Conservation (phyloP, 306 rosid genomes). For the Cajanus cajan region DNA sequence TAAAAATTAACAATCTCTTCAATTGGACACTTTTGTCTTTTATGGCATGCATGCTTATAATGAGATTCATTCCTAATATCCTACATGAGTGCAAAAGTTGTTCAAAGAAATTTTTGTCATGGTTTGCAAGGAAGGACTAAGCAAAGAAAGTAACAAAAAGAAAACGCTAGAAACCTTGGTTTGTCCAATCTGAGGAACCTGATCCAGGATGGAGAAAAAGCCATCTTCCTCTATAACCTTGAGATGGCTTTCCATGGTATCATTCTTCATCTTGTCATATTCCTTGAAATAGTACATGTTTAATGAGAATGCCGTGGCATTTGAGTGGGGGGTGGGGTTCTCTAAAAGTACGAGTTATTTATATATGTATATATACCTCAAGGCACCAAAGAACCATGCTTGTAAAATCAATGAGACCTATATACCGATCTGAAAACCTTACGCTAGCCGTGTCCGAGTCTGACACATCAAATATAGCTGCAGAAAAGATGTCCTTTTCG, state of each 20-base stretch:
- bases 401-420: slow-evolving; percentile 49
- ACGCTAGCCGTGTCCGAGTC: slow-evolving; percentile 6
- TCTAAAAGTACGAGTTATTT: background rate
- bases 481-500: slow-evolving; percentile 42
- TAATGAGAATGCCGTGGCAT: slow-evolving; percentile 19
- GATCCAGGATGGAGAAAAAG: slow-evolving; percentile 45
- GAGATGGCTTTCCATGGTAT: background rate
- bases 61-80: background rate
- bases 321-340: background rate
- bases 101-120: background rate
- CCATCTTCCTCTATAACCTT: slow-evolving; percentile 23
- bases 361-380: slow-evolving; percentile 46
- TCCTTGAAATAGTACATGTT: slow-evolving; percentile 34
- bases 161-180: slow-evolving; percentile 48
- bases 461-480: slow-evolving; percentile 43
- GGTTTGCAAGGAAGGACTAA: background rate
- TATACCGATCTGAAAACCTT: slow-evolving; percentile 42
- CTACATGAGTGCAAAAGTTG: background rate
- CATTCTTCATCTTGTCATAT: slow-evolving; percentile 29
- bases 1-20: background rate
- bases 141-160: background rate
- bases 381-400: slow-evolving; percentile 68
- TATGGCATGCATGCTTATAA: background rate
- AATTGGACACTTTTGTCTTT: background rate
- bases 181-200: slow-evolving; percentile 57